Evolutionary conservation across 1,139 yeast species (phyloP).

Genomic region (Pichia sp.): DNA sequence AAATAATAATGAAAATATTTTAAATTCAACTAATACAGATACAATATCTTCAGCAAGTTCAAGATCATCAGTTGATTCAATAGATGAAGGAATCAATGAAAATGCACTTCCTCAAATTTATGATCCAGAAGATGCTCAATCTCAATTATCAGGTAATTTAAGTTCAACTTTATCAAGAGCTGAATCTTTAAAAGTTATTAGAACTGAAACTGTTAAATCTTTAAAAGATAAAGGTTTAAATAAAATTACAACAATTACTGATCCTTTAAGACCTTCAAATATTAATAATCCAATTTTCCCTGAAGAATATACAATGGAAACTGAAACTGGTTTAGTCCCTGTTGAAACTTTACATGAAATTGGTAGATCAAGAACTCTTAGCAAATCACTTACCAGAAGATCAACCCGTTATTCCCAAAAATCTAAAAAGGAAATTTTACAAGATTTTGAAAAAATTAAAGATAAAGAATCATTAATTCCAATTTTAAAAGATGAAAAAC

Average conservation of each 20-base stretch:
- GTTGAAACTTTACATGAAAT: constrained; percentile 61
- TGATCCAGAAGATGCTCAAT: constrained; percentile 40
- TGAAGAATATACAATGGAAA: constrained; percentile 84
- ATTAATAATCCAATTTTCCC: constrained; percentile 71
- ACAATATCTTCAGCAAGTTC: constrained; percentile 32
- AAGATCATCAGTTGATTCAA: constrained; percentile 26
- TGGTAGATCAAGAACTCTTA: constrained; percentile 47
- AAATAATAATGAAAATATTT: too few species aligned
- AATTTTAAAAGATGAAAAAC: constrained; percentile 13
- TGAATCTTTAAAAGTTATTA: constrained; percentile 34
- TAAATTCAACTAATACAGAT: neutral
- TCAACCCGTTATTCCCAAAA: constrained; percentile 10
- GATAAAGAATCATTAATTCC: constrained; percentile 21
- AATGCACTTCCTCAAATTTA: constrained; percentile 26
- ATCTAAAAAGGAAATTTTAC: constrained; percentile 1
- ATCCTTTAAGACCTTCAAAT: constrained; percentile 52
- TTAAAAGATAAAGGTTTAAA: constrained; percentile 57
- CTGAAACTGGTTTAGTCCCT: constrained; percentile 80
- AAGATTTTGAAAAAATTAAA: constrained; percentile 14
- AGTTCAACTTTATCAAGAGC: constrained; percentile 30
- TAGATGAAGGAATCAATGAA: neutral
- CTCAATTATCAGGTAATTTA: constrained; percentile 33
- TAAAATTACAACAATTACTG: constrained; percentile 46
- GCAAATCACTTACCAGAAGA: constrained; percentile 28
- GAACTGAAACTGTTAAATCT: constrained; percentile 68